phyloP scores from a whole-genome alignment of 2,329 filamentous ascomycete genomes.

The Colletotrichum noveboracense region DNA sequence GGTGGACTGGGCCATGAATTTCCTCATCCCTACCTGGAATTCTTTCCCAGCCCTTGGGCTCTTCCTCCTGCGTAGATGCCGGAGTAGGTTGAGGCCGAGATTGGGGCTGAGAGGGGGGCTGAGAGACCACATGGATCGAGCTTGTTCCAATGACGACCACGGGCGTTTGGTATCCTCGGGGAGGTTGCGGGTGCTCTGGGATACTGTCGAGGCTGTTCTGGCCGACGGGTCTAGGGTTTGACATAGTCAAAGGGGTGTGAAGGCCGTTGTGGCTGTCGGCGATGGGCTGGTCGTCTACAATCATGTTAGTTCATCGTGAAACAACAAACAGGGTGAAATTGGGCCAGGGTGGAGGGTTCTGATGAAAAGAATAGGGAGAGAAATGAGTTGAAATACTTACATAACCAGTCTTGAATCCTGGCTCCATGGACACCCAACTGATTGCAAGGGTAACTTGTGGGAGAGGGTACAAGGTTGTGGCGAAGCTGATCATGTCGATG shows the following conservation, averaged over 20 bases:
- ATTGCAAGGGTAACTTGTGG: conserved; percentile 20
- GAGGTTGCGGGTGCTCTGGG: not conserved
- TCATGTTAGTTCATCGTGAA: not conserved
- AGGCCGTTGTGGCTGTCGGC: conserved; percentile 1
- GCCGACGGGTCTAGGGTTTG: not conserved
- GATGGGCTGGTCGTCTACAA: not conserved
- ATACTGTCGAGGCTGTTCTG: not conserved
- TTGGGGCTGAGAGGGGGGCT: not conserved
- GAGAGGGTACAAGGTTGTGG: not conserved
- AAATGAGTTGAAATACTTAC: conserved; percentile 29
- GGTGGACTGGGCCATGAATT: conserved; percentile 11
- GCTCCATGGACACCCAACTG: conserved; percentile 26
- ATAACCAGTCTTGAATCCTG: conserved; percentile 40
- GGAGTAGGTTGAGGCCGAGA: rapidly evolving
- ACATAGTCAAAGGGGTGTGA: not conserved
- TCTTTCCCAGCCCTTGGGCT: conserved; percentile 1
- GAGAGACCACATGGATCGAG: not conserved
- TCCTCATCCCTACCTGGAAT: not conserved
- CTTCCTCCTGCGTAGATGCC: not conserved
- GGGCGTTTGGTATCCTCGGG: not conserved
- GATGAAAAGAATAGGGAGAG: not conserved
- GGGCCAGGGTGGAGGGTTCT: not conserved
- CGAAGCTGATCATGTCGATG: conserved; percentile 33
- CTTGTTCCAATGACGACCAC: not conserved
- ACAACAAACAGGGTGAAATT: not conserved